Base-by-base conservation (phyloP, 2,329 filamentous ascomycete genomes). In the Pseudophaeomoniella oleicola region DNA sequence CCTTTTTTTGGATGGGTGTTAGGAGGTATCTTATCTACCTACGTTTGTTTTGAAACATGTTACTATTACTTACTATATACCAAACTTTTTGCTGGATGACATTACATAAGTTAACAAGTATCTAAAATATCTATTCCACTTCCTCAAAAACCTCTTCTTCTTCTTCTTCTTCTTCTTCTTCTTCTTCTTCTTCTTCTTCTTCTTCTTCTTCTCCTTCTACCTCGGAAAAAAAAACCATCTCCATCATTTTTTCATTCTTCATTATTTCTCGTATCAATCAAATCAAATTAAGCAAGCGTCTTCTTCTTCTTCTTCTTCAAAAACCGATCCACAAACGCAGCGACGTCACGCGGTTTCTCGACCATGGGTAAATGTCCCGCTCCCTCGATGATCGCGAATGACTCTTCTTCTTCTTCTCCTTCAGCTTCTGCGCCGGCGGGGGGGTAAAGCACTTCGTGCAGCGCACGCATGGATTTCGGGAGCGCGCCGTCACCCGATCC, bases 311-410 rank as follows among this genome's bases (percentile, higher is more conserved):
- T n/a, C 6, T 27, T n/a, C 22, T 19, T 6, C 40, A 83, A 46
- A 43, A 81, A 82, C 5, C 55, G 61, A 30, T 64, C 59, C 2
- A 88, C 63, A 32, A 72, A 72, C 17, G 69, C 60, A 52, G 78
- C 78, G 52, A 87, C 86, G 3, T 67, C 74, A 39, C 64, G 58
- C 0, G 81, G 77, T 45, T 74, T 71, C 58, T 92, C 85, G 34
- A 76, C 76, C 82, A 92, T 92, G 0, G 85, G 85, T 49, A 93
- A 57, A 61, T 93, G 85, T 0, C 85, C 85, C 0, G 83, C 75
- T 5, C 68, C 62, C 0, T 81, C 71, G 6, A 92, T 71, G 39
- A 81, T 56, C 52, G 69, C 73, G 44, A 86, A 67, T 40, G n/a
- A n/a, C n/a, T n/a, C n/a, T n/a, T n/a, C n/a, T n/a, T n/a, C n/a